Evolutionary conservation across 306 rosid species (phyloP), one percentile per base, ranked within the genome.

Genomic region (Morella rubra): DNA sequence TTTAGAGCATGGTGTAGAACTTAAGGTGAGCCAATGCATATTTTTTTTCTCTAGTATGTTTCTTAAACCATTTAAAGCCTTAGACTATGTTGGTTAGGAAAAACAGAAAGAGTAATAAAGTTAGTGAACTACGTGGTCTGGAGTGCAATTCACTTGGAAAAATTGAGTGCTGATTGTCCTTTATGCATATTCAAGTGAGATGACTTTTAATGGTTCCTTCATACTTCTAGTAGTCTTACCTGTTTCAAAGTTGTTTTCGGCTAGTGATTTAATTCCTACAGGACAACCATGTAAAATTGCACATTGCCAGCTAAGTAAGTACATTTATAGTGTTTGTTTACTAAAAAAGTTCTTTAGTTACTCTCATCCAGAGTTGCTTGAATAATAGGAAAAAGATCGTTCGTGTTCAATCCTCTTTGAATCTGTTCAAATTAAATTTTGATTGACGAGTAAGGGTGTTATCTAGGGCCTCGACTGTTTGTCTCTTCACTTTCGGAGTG

Each of bases 1-100:
- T 55, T 81, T 95, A 64, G 99, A 95, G 86, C 76, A 78, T 0
- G 96, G 93, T 24, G 99, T 81, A 54, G 96, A 91, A 76, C 87
- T 95, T 49, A 79, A 85, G 96, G 99, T 95, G 80, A 73, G 82
- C 50, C 32, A 14, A 18, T 32, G 37, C 41, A 5, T 69, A 5
- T 69, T 44, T 37, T 42, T 27, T 7, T 46, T 32, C 55, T 59
- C 37, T 11, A 24, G 65, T 59, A 58, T 24, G 6, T 59, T 12
- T 64, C 8, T 4, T 37, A 32, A 22, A 64, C 69, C 40, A 15
- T 16, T 2, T 37, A 40, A 40, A 27, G 41, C 22, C 37, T 9
- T 49, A 49, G 53, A 49, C 16, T 15, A 49, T 49, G 53, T 32
- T 32, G 37, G 37, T 32, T 32, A 32, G 37, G 3, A 32, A 47